Percentiles rank a stretch among this genome's conserved stretches.
Evolutionary conservation across 176 grass and related monocot genomes (phyloP).

Genomic region (Cenchrus fungigraminus): DNA sequence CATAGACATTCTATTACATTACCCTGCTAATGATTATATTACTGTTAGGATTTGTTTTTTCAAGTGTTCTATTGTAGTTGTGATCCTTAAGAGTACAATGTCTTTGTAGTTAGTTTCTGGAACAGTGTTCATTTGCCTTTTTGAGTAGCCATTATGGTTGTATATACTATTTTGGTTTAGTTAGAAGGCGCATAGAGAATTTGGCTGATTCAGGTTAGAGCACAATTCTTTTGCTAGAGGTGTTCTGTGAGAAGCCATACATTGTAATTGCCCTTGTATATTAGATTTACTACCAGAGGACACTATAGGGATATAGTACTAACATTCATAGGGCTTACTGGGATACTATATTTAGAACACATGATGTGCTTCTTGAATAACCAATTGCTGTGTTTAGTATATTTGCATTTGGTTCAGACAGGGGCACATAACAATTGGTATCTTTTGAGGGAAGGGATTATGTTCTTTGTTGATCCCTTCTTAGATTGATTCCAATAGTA

Average conservation of each 20-base stretch:
- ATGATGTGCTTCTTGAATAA: constrained; percentile 58
- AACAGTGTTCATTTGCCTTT: constrained; percentile 28
- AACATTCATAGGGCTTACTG: background rate
- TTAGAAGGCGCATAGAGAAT: constrained; percentile 52
- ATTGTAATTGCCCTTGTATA: background rate
- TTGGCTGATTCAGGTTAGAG: constrained; percentile 1
- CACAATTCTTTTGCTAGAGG: background rate
- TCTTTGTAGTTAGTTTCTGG: background rate
- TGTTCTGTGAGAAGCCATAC: constrained; percentile 35
- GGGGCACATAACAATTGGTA: constrained; percentile 42
- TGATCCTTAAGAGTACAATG: no score
- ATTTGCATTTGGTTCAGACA: constrained; percentile 64
- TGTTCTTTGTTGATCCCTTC: constrained; percentile 38
- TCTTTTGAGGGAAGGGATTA: constrained; percentile 53
- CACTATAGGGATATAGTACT: background rate
- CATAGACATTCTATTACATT: background rate
- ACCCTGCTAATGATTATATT: background rate
- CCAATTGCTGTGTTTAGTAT: constrained; percentile 37
- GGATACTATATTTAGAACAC: background rate
- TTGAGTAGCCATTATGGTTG: constrained; percentile 47
- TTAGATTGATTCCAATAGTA: constrained; percentile 51
- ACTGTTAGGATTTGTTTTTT: background rate
- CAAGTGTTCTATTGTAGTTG: background rate
- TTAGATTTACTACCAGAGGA: background rate
- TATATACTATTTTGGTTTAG: constrained; percentile 59